These are phyloP conservation scores for Lipomyces lipofer DNA, from an alignment of 805 yeast species.

Conservation along the genomic window DNA sequence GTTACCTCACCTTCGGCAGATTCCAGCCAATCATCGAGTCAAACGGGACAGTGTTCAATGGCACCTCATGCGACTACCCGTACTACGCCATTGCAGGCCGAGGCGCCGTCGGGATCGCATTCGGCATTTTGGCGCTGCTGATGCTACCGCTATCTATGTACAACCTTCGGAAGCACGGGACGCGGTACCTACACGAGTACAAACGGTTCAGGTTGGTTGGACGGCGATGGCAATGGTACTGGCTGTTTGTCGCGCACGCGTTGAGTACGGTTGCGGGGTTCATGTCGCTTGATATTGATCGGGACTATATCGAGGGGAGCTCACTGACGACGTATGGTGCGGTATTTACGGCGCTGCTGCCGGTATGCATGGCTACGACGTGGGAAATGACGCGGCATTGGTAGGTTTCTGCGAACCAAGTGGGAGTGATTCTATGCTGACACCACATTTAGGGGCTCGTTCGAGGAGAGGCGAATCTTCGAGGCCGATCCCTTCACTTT, in stretches of 20 bases:
- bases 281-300: slow-evolving; percentile 36
- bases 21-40: slow-evolving; percentile 30
- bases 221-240: slow-evolving; percentile 39
- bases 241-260: slow-evolving; percentile 34
- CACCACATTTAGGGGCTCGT: slow-evolving; percentile 35
- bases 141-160: slow-evolving; percentile 33
- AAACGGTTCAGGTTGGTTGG: slow-evolving; percentile 32
- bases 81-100: slow-evolving; percentile 30
- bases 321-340: slow-evolving; percentile 34
- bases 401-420: slow-evolving; percentile 18
- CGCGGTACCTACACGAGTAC: slow-evolving; percentile 27
- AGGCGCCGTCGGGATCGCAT: slow-evolving; percentile 35
- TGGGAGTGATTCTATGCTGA: background rate
- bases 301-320: slow-evolving; percentile 36
- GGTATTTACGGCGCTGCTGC: slow-evolving; percentile 29
- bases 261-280: slow-evolving; percentile 36
- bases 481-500: slow-evolving; percentile 35
- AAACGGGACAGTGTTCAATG: slow-evolving; percentile 34
- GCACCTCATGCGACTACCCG: slow-evolving; percentile 34
- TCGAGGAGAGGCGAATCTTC: slow-evolving; percentile 34
- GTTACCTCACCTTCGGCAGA: slow-evolving; percentile 35
- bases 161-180: slow-evolving; percentile 36
- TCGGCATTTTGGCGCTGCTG: slow-evolving; percentile 30
- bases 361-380: slow-evolving; percentile 29
- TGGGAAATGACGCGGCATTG: slow-evolving; percentile 38